These are phyloP conservation scores for Scytalidium sp. DNA, from an alignment of 2,329 filamentous ascomycete genomes.

Conservation along the genomic window DNA sequence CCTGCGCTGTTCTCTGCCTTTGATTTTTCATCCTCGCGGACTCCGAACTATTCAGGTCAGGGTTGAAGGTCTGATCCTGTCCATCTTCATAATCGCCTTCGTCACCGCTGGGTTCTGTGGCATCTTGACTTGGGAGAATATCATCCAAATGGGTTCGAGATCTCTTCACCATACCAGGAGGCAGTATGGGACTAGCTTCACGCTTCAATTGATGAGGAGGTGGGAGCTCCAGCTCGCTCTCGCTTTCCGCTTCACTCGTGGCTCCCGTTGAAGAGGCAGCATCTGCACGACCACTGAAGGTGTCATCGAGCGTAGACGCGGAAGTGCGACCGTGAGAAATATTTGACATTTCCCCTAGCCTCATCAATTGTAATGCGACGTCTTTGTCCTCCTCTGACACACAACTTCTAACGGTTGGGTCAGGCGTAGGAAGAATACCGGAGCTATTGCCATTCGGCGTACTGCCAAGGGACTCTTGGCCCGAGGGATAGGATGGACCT, in stretches of 20 bases:
- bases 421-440: constrained; percentile 83
- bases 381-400: constrained; percentile 94
- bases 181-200: constrained; percentile 50
- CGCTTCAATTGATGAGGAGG: constrained; percentile 56
- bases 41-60: constrained; percentile 7
- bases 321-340: constrained; percentile 91
- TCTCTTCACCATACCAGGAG: constrained; percentile 39
- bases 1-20: not conserved
- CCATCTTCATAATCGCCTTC: constrained; percentile 51
- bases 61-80: constrained; percentile 29
- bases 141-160: constrained; percentile 47
- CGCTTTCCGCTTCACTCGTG: constrained; percentile 73
- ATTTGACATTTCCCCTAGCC: constrained; percentile 89
- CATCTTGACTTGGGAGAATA: constrained; percentile 53
- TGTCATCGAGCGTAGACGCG: constrained; percentile 89
- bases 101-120: constrained; percentile 59
- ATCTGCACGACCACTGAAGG: constrained; percentile 86
- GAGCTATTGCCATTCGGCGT: constrained; percentile 40
- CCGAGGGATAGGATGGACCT: constrained; percentile 52
- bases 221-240: constrained; percentile 61
- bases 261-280: constrained; percentile 80
- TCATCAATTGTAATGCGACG: constrained; percentile 94
- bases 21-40: not conserved
- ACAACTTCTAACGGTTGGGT: constrained; percentile 94
- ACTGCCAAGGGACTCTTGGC: constrained; percentile 35